phyloP scores from a whole-genome alignment of 1,284 basidiomycete species.

The Rhizoctonia solani region DNA sequence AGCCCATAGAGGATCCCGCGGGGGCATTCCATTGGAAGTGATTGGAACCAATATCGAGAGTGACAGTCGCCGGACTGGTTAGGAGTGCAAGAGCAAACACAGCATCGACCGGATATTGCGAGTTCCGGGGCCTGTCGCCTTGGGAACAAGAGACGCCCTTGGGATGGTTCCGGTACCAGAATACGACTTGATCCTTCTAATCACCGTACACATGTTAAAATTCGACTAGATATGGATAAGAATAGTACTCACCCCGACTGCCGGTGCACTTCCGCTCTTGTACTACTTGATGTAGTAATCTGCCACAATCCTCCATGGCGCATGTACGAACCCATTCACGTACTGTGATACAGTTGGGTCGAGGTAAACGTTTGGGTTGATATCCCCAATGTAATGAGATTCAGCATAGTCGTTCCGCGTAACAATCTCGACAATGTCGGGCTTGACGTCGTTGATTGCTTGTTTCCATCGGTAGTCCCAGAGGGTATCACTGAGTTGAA shows the following conservation, averaged over 20 bases:
- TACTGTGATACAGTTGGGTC: slow-evolving; percentile 43
- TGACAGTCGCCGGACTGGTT: slow-evolving; percentile 43
- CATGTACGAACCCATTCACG: slow-evolving; percentile 45
- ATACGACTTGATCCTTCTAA: slow-evolving; percentile 44
- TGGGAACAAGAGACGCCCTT: slow-evolving; percentile 43
- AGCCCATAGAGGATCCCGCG: slow-evolving; percentile 45
- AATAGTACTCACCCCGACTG: slow-evolving; percentile 36
- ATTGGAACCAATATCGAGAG: slow-evolving; percentile 45
- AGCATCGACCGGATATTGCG: slow-evolving; percentile 44
- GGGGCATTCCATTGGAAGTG: slow-evolving; percentile 43
- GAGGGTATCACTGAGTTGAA: slow-evolving; percentile 47
- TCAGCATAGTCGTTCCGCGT: slow-evolving; percentile 38
- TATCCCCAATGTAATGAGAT: slow-evolving; percentile 43
- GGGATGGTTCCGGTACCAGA: slow-evolving; percentile 47
- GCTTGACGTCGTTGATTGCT: slow-evolving; percentile 46
- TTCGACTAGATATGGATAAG: neutral
- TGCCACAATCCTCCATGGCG: slow-evolving; percentile 45
- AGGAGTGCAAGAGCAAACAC: slow-evolving; percentile 47
- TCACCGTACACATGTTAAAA: neutral
- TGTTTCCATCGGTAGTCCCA: slow-evolving; percentile 46
- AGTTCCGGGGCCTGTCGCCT: slow-evolving; percentile 45
- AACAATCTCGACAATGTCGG: slow-evolving; percentile 51
- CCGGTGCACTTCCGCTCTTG: slow-evolving; percentile 44
- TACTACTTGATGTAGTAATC: slow-evolving; percentile 47
- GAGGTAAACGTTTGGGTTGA: slow-evolving; percentile 45